Percentiles rank a stretch among this genome's conserved stretches.
These are phyloP conservation scores for Brettanomyces bruxellensis DNA, from an alignment of 805 yeast genomes.

Conservation along the genomic window DNA sequence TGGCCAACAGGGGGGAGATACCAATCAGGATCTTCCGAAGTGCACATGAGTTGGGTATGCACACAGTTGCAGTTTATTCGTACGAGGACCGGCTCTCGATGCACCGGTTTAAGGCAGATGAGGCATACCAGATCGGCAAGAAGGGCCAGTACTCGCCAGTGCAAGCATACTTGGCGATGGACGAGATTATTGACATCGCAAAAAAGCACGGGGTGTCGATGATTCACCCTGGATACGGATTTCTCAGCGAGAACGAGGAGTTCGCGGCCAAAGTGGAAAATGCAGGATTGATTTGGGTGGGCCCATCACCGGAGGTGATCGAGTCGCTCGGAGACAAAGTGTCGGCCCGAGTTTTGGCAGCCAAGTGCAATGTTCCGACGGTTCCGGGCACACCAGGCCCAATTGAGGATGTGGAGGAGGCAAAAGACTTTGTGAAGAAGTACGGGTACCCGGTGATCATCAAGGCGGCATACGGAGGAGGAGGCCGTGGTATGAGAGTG, in stretches of 20 bases:
- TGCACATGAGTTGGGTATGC: slow-evolving; percentile 96
- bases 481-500: slow-evolving; percentile 99
- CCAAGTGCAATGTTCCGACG: slow-evolving; percentile 73
- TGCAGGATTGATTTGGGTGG: slow-evolving; percentile 92
- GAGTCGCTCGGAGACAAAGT: slow-evolving; percentile 97
- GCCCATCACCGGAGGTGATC: slow-evolving; percentile 81
- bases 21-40: slow-evolving; percentile 89
- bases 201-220: slow-evolving; percentile 67
- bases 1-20: slow-evolving; percentile 80
- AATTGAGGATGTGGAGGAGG: slow-evolving; percentile 71
- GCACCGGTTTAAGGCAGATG: slow-evolving; percentile 93
- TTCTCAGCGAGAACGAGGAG: slow-evolving; percentile 83
- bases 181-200: slow-evolving; percentile 86
- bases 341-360: slow-evolving; percentile 83
- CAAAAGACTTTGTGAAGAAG: slow-evolving; percentile 65
- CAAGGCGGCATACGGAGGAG: slow-evolving; percentile 99
- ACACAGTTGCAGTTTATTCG: slow-evolving; percentile 93
- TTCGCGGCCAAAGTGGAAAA: slow-evolving; percentile 88
- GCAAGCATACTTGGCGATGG: slow-evolving; percentile 91
- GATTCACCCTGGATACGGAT: slow-evolving; percentile 93
- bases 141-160: slow-evolving; percentile 90
- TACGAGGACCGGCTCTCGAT: slow-evolving; percentile 91
- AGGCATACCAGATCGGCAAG: slow-evolving; percentile 84
- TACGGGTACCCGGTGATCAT: slow-evolving; percentile 95
- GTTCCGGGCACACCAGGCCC: slow-evolving; percentile 99